phyloP scores from a whole-genome alignment of 805 yeast species.

The Cyberlindnera sargentensis region DNA sequence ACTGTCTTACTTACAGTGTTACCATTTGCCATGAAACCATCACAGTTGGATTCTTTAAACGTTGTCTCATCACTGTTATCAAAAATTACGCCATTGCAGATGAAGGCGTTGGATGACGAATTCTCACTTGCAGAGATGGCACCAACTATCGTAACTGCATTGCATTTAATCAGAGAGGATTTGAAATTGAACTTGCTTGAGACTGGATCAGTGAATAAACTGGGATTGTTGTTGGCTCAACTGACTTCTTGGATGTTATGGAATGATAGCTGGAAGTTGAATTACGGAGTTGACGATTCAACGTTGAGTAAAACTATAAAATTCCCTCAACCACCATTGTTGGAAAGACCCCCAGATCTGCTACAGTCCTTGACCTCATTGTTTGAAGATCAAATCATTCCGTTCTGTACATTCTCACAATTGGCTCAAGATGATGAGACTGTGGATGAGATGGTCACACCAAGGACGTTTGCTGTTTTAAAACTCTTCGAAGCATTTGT shows the following conservation, averaged over 20 bases:
- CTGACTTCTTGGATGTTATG: slow-evolving; percentile 66
- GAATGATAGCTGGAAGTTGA: slow-evolving; percentile 57
- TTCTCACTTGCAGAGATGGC: slow-evolving; percentile 42
- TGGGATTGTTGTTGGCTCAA: slow-evolving; percentile 55
- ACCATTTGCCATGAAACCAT: slow-evolving; percentile 34
- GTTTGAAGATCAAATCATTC: slow-evolving; percentile 35
- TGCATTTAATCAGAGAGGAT: slow-evolving; percentile 80
- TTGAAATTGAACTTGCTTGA: slow-evolving; percentile 47
- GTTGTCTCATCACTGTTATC: slow-evolving; percentile 5
- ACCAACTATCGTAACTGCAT: slow-evolving; percentile 56
- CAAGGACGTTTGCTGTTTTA: slow-evolving; percentile 54
- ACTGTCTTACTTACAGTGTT: slow-evolving; percentile 42
- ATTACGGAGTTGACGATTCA: slow-evolving; percentile 37
- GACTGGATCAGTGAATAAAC: slow-evolving; percentile 25
- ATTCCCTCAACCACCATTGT: slow-evolving; percentile 27
- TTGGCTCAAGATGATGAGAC: slow-evolving; percentile 55
- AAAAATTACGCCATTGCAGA: slow-evolving; percentile 11
- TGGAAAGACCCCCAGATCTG: slow-evolving; percentile 55
- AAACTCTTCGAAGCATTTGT: slow-evolving; percentile 57
- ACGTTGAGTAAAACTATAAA: slow-evolving; percentile 33
- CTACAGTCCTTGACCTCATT: slow-evolving; percentile 49
- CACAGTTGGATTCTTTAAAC: slow-evolving; percentile 12
- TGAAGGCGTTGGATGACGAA: slow-evolving; percentile 22
- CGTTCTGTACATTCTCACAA: slow-evolving; percentile 61
- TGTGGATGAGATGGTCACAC: slow-evolving; percentile 55